These are phyloP conservation scores for Penicillium daleae DNA, from an alignment of 495 filamentous ascomycete species.

Conservation along the genomic window DNA sequence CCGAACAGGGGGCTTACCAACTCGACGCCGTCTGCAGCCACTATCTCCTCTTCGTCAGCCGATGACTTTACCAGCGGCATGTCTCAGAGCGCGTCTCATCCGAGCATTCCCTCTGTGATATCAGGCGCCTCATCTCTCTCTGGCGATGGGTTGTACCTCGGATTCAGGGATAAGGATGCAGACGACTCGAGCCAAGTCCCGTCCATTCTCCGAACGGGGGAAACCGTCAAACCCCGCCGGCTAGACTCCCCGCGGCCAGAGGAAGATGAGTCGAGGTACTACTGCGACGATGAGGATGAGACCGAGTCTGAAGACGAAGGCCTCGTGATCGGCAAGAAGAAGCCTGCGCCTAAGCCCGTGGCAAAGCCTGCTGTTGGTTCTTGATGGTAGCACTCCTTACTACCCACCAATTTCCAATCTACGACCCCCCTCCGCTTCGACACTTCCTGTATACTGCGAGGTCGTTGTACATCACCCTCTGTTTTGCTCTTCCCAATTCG, in stretches of 20 bases:
- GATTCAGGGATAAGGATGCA: slow-evolving; percentile 32
- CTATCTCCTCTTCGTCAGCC: slow-evolving; percentile 53
- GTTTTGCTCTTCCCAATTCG: slow-evolving; percentile 10
- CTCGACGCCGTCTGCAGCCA: slow-evolving; percentile 59
- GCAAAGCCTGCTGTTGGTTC: slow-evolving; percentile 13
- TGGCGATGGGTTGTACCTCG: slow-evolving; percentile 39
- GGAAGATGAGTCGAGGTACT: slow-evolving; percentile 49
- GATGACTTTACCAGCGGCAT: slow-evolving; percentile 61
- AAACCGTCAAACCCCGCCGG: slow-evolving; percentile 46
- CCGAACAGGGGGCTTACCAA: slow-evolving; percentile 50
- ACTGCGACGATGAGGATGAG: slow-evolving; percentile 52
- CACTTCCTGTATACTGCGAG: slow-evolving; percentile 23
- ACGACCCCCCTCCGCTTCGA: slow-evolving; percentile 11
- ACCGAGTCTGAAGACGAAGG: slow-evolving; percentile 57
- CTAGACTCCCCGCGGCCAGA: slow-evolving; percentile 32
- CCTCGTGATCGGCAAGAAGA: slow-evolving; percentile 49
- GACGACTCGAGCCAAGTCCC: slow-evolving; percentile 40
- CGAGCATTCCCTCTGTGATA: slow-evolving; percentile 74
- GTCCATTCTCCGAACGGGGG: slow-evolving; percentile 50
- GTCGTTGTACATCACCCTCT: slow-evolving; percentile 32
- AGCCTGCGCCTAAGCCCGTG: slow-evolving; percentile 29
- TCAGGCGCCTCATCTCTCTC: slow-evolving; percentile 84
- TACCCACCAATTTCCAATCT: not conserved
- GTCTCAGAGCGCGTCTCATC: slow-evolving; percentile 69
- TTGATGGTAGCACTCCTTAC: not conserved